Evolutionary conservation across 163 green algal species (phyloP).

Genomic region (Scenedesmus sp.): DNA sequence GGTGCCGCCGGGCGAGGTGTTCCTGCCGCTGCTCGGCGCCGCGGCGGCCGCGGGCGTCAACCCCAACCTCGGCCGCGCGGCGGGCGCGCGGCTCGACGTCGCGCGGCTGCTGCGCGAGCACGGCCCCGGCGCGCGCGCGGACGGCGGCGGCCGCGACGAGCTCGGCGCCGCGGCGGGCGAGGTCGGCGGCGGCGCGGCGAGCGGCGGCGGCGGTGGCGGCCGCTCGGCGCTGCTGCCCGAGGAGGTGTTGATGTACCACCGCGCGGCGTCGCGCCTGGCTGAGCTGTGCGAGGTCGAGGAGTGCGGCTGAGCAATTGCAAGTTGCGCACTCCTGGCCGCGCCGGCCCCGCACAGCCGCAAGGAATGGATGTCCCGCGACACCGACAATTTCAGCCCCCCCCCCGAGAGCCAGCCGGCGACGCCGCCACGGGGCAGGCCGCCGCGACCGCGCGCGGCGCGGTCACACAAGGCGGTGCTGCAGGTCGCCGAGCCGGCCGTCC

Average conservation of each 20-base stretch:
- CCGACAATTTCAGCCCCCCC: too few species aligned
- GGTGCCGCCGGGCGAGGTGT: conserved; percentile 33
- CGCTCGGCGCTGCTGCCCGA: conserved; percentile 24
- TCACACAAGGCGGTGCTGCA: conserved; percentile 43
- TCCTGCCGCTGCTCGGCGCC: conserved; percentile 40
- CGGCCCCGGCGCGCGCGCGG: neutral
- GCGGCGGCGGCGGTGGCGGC: neutral
- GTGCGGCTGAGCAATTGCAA: neutral
- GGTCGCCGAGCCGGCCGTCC: conserved; percentile 20
- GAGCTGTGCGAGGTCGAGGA: conserved; percentile 26
- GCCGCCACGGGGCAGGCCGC: too few species aligned
- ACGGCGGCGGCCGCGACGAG: neutral
- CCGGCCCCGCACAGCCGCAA: too few species aligned
- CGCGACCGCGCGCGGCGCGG: neutral
- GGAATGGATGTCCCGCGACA: too few species aligned
- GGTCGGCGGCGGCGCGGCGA: neutral
- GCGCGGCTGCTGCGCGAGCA: conserved; percentile 24
- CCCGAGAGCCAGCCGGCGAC: too few species aligned
- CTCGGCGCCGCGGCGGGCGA: too few species aligned
- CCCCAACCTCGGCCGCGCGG: conserved; percentile 36
- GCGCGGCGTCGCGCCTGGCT: conserved; percentile 30
- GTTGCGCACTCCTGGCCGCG: too few species aligned
- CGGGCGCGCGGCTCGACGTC: conserved; percentile 13
- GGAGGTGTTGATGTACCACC: conserved; percentile 47
- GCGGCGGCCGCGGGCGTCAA: conserved; percentile 28